phyloP scores from a whole-genome alignment of 2,329 filamentous ascomycete genomes.

The Colletotrichum gloeosporioides region DNA sequence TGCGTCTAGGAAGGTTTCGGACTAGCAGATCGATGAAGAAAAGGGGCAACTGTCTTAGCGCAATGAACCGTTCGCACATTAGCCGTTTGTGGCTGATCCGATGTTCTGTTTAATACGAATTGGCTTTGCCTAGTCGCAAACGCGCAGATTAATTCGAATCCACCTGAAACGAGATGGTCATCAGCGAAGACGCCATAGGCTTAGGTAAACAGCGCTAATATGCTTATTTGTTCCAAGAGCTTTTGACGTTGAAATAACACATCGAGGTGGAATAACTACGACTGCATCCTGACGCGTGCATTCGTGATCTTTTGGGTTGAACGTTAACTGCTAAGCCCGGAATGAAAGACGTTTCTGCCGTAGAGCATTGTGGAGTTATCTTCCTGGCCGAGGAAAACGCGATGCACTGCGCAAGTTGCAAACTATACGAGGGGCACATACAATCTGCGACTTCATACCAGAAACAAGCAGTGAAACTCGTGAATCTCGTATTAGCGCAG shows the following conservation, averaged over 20 bases:
- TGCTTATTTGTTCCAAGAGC: background rate
- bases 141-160: background rate
- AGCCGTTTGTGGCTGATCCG: background rate
- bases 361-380: background rate
- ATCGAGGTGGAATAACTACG: background rate
- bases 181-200: background rate
- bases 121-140: background rate
- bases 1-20: background rate
- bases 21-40: background rate
- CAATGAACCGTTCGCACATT: background rate
- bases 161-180: background rate
- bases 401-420: rapidly evolving
- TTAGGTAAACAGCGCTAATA: background rate
- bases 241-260: background rate
- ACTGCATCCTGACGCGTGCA: background rate
- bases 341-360: rapidly evolving
- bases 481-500: background rate
- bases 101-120: background rate
- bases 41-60: background rate
- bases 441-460: background rate
- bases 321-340: background rate
- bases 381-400: rapidly evolving
- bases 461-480: background rate
- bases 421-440: background rate
- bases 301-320: background rate